phyloP scores from a whole-genome alignment of 768 basidiomycete species.

The Gloeophyllum trabeum region DNA sequence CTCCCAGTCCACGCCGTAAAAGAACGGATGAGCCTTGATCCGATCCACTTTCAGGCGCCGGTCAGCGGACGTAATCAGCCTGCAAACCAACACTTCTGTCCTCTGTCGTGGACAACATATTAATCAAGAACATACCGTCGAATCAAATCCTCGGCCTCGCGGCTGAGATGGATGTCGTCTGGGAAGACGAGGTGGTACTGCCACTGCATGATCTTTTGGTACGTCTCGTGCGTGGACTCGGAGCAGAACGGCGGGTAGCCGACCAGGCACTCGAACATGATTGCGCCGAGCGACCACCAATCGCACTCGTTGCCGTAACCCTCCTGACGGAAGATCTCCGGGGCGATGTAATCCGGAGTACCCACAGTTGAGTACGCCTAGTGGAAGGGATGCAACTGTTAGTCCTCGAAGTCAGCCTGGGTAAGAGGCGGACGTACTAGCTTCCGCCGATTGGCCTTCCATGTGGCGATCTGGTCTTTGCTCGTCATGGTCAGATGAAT shows the following conservation, averaged over 20 bases:
- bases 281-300: conserved; percentile 98
- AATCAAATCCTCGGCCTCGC: conserved; percentile 86
- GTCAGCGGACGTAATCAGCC: conserved; percentile 79
- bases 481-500: conserved; percentile 94
- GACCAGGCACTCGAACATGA: conserved; percentile 97
- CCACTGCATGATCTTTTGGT: conserved; percentile 98
- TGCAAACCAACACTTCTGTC: conserved; percentile 15
- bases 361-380: conserved; percentile 98
- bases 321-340: conserved; percentile 91
- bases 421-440: conserved; percentile 60
- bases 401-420: background rate
- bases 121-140: conserved; percentile 40
- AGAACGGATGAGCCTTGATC: conserved; percentile 87
- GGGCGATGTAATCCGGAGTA: conserved; percentile 93
- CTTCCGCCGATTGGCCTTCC: conserved; percentile 97
- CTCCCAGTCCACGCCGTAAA: conserved; percentile 93
- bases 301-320: conserved; percentile 99
- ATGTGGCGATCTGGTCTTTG: conserved; percentile 91
- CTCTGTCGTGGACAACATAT: background rate
- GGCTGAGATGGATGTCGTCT: conserved; percentile 86
- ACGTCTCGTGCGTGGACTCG: conserved; percentile 94
- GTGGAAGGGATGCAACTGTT: conserved; percentile 3
- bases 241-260: conserved; percentile 98
- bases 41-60: conserved; percentile 71
- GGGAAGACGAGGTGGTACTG: conserved; percentile 77